A percentile compares a stretch with the other conserved stretches of the same genome.
phyloP scores from a whole-genome alignment of 176 grass and related monocot species.

The Oryza brachyantha region DNA sequence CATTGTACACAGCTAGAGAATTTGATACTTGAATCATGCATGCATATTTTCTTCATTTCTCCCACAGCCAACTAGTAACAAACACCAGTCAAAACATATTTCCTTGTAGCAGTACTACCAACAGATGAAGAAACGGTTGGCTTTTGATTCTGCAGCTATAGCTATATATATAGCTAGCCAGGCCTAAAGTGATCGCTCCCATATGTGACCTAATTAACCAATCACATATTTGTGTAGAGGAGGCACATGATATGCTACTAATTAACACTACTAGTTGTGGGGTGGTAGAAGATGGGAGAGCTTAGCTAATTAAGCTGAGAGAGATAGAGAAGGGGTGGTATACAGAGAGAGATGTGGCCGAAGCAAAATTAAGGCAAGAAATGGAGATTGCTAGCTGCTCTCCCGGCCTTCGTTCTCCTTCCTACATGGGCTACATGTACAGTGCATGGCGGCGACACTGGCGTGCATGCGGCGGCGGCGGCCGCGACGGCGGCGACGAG shows the following conservation, averaged over 20 bases:
- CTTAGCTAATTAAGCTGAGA: background rate
- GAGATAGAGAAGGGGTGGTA: background rate
- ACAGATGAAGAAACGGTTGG: slow-evolving; percentile 9
- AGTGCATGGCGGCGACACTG: slow-evolving; percentile 10
- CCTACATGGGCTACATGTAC: slow-evolving; percentile 35
- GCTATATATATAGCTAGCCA: slow-evolving; percentile 19
- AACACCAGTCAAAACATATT: slow-evolving; percentile 15
- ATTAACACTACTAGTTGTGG: slow-evolving; percentile 23
- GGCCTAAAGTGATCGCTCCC: slow-evolving; percentile 22
- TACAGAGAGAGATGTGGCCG: background rate
- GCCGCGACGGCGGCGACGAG: background rate
- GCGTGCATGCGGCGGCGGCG: slow-evolving; percentile 23
- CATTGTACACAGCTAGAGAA: background rate
- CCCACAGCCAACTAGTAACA: slow-evolving; percentile 13
- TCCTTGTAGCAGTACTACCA: slow-evolving; percentile 9
- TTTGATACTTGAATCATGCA: slow-evolving; percentile 23
- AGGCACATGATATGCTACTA: slow-evolving; percentile 28
- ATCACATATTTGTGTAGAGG: slow-evolving; percentile 15
- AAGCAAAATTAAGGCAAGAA: slow-evolving; percentile 16
- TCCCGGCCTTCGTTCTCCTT: background rate
- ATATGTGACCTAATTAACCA: slow-evolving; percentile 12
- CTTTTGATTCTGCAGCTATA: slow-evolving; percentile 7
- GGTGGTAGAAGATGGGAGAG: slow-evolving; percentile 12
- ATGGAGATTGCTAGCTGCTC: slow-evolving; percentile 3
- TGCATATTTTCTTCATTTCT: slow-evolving; percentile 12